phyloP scores from a whole-genome alignment of 1,139 yeast genomes.

The Pichia sp. region DNA sequence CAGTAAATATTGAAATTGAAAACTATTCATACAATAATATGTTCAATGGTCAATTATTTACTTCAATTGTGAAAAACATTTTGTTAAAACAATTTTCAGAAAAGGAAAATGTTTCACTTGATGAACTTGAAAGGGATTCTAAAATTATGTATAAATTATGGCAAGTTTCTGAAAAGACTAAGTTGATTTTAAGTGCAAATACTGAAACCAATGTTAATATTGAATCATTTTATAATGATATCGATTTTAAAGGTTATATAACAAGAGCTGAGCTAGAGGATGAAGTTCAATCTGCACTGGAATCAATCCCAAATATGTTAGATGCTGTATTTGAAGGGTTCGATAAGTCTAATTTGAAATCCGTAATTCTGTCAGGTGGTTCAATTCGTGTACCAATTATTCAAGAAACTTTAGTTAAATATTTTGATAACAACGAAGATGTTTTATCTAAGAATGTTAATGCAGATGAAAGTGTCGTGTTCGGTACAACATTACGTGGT shows the following conservation, averaged over 20 bases:
- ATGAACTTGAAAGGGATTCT: conserved; percentile 36
- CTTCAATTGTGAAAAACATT: conserved; percentile 56
- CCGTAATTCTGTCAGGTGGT: conserved; percentile 86
- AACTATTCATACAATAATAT: conserved; percentile 61
- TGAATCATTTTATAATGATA: conserved; percentile 64
- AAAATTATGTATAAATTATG: conserved; percentile 63
- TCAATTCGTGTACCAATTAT: conserved; percentile 87
- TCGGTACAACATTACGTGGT: conserved; percentile 83
- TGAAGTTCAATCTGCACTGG: neutral
- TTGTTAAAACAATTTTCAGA: conserved; percentile 53
- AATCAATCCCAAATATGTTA: conserved; percentile 42
- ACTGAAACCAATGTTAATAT: conserved; percentile 64
- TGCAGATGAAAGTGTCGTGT: conserved; percentile 91
- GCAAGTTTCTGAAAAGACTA: conserved; percentile 84
- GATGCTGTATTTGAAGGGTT: conserved; percentile 41
- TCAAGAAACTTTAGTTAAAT: conserved; percentile 48
- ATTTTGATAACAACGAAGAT: conserved; percentile 46
- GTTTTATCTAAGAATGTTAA: conserved; percentile 80
- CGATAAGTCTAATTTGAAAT: conserved; percentile 38
- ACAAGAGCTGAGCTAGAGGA: conserved; percentile 72
- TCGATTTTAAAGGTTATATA: conserved; percentile 62
- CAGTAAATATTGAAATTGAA: conserved; percentile 51
- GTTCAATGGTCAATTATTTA: conserved; percentile 72
- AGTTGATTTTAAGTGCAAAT: conserved; percentile 81
- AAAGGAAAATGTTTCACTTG: conserved; percentile 12